Conservation (phyloP, 2,329 filamentous ascomycete genomes). For the Boeremia exigua region DNA sequence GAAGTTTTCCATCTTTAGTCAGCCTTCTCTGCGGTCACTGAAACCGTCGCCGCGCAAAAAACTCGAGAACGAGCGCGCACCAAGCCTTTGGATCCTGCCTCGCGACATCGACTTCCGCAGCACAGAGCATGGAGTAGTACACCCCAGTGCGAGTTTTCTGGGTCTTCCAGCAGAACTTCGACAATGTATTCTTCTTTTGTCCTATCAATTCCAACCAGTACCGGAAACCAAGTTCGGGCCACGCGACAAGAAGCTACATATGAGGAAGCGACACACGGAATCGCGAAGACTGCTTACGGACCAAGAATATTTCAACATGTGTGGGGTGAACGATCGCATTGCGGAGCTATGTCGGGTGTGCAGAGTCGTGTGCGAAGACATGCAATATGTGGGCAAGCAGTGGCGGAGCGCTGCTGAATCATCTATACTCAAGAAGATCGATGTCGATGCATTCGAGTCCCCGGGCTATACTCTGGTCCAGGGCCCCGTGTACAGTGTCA, state of each 20-base stretch:
- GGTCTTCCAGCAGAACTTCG: background rate
- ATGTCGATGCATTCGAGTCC: background rate
- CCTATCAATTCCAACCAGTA: background rate
- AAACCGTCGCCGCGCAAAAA: background rate
- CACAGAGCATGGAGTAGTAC: background rate
- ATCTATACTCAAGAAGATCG: background rate
- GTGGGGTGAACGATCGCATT: background rate
- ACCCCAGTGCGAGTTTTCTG: background rate
- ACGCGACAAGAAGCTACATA: background rate
- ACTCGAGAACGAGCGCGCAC: background rate
- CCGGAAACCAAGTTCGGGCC: background rate
- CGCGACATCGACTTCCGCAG: background rate
- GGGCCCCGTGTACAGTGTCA: background rate
- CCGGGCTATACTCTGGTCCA: background rate
- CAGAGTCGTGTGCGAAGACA: background rate
- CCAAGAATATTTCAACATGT: background rate
- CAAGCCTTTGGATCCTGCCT: background rate
- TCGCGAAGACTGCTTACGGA: background rate
- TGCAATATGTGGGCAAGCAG: background rate
- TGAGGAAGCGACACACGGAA: background rate
- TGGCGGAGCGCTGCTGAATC: background rate
- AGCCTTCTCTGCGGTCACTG: background rate
- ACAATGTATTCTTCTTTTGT: background rate
- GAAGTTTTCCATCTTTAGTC: background rate
- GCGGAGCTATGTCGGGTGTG: background rate